Evolutionary conservation across 495 filamentous ascomycete genomes (phyloP), one percentile per base, ranked within the genome.

Genomic region (Endocarpon pusillum): DNA sequence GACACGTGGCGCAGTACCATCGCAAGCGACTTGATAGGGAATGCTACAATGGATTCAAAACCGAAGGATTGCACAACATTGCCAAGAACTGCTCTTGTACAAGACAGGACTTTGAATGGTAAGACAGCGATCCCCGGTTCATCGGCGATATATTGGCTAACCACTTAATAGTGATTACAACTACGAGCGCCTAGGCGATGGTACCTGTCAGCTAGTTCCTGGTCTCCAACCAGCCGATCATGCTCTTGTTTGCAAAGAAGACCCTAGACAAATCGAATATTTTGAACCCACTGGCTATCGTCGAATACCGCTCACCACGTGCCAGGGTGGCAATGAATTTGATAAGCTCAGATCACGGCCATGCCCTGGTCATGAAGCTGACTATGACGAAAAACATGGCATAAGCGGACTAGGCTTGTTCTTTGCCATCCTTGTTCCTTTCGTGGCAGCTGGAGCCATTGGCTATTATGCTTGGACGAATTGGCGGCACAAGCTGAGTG

Each of bases 81-180:
- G 60, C 59, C 29, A 50, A 62, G 39, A 81, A 87, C 48, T 99
- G 91, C 61, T 60, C 68, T 36, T 99, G 91, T 51, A 78, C 68
- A 2, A 62, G 77, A 19, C 61, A 71, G 21, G 91, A 99, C 57
- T 99, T 75, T 55, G 91, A 99, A 69, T 99, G 89, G 85, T 92
- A 57, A 57, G 71, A 57, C 19, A 6, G 21, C 35, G 4, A 18
- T 36, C 8, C 11, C 33, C 24, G n/a, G 27, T 10, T 21, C 29
- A 3, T 14, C 23, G 19, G 12, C 4, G 3, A n/a, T 3, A 36
- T 17, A n/a, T 34, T 26, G 35, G 34, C 46, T 53, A 42, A 59
- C 41, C 18, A 14, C 19, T 29, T 16, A 20, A 0, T 41, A 94
- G 85, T 59, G 87, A 94, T 51, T 99, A 79, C 64, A 99, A 99